Evolutionary conservation across 345 rosid species (phyloP), one percentile per base, ranked within the genome.

Genomic region (Syzygium jambos): DNA sequence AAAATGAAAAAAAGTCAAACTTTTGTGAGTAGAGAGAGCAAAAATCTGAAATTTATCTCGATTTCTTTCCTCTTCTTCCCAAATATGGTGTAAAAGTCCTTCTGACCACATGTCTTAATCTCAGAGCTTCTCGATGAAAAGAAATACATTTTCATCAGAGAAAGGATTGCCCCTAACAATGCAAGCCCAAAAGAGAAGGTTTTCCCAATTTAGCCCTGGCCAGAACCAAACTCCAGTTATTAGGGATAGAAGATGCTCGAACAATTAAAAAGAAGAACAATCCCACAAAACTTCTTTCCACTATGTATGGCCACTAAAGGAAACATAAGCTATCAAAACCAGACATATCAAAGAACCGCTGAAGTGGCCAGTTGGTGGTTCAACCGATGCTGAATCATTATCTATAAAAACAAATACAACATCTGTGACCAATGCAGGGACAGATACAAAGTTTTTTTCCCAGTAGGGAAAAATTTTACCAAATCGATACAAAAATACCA

Each of bases 391-490:
- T 65, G 43, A 65, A 19, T 65, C 23, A 68, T 68, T 68, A 9
- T 68, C 46, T 16, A 30, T 16, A 61, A 61, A 61, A 30, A 30
- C 16, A n/a, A n/a, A 65, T 68, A 68, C 17, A 8, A 30, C 78
- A 68, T 68, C 78, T 34, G 78, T 15, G 23, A 68, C 43, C 46
- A 19, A 68, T 65, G 78, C 78, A 68, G 3, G 78, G 43, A 68
- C 78, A 68, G 22, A 65, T 34, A 68, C 43, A 17, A 68, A 30
- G 12, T 8, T 2, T 0, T 0, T 16, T 65, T 8, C 43, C 2
- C 11, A 8, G 23, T 17, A 12, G 23, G 43, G 78, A 11, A 30
- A 30, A 68, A 34, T 30, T 68, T 30, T 23, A 17, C 78, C 43
- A 65, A 65, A 30, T 30, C 34, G 34, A 68, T 68, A 30, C 78